These are phyloP conservation scores for Solanum megistacrolobum DNA, from an alignment of 257 asterid species.

Conservation along the genomic window DNA sequence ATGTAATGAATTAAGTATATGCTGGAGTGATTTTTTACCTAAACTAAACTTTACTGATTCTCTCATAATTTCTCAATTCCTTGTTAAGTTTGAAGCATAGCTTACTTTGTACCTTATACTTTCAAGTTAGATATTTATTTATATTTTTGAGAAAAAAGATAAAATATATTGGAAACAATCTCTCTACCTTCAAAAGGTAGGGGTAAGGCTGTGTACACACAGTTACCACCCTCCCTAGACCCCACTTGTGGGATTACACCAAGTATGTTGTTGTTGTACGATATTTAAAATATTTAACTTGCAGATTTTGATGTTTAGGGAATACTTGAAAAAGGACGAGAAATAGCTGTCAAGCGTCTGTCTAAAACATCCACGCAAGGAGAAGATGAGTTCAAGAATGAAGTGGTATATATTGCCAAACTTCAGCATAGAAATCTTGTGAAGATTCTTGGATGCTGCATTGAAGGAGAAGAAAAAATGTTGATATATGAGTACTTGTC, in stretches of 20 bases:
- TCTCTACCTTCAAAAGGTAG: constrained; percentile 11
- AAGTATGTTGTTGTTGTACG: not conserved
- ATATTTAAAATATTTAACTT: not conserved
- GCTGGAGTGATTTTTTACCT: not conserved
- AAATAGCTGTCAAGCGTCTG: constrained; percentile 47
- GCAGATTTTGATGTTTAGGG: constrained; percentile 21
- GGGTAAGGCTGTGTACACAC: not conserved
- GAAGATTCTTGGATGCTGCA: constrained; percentile 46
- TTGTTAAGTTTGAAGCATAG: too few relatives aligned
- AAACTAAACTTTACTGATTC: not conserved
- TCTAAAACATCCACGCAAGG: constrained; percentile 44
- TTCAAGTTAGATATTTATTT: not conserved
- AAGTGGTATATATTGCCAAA: constrained; percentile 28
- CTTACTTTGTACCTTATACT: not conserved
- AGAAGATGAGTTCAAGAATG: constrained; percentile 43
- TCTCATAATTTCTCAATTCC: not conserved
- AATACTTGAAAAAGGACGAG: constrained; percentile 21
- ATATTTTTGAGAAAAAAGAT: too few relatives aligned
- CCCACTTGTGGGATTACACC: not conserved
- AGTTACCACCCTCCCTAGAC: not conserved
- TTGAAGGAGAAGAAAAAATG: constrained; percentile 32
- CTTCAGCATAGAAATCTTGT: constrained; percentile 60
- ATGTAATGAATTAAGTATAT: not conserved
- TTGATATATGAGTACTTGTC: constrained; percentile 46
- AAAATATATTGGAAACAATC: not conserved